A percentile compares a stretch with the other conserved stretches of the same genome.
These are phyloP conservation scores for Botryotinia convoluta DNA, from an alignment of 2,329 filamentous ascomycete species.

Conservation along the genomic window DNA sequence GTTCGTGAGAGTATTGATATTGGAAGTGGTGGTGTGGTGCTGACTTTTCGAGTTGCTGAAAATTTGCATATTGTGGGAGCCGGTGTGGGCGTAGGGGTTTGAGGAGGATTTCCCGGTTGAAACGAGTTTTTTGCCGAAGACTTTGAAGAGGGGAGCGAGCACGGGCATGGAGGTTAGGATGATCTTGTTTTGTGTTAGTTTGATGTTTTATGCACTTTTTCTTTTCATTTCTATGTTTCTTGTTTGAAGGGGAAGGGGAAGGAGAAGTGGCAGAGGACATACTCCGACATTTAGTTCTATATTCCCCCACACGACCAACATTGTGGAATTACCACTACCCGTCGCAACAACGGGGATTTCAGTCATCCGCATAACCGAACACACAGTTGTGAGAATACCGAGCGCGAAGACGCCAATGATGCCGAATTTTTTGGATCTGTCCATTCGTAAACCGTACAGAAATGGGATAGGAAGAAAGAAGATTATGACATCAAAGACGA, in stretches of 20 bases:
- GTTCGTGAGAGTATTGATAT: background rate
- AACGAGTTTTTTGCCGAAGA: constrained; percentile 1
- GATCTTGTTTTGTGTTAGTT: constrained; percentile 19
- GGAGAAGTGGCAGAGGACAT: background rate
- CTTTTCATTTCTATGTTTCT: background rate
- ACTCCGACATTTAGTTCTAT: constrained; percentile 15
- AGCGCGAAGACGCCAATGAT: constrained; percentile 26
- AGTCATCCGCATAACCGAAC: constrained; percentile 16
- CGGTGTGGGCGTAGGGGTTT: background rate
- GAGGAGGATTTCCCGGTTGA: background rate
- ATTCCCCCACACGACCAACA: constrained; percentile 15
- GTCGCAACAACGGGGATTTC: constrained; percentile 38
- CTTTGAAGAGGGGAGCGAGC: constrained; percentile 23
- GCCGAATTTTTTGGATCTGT: constrained; percentile 21
- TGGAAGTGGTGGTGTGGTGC: background rate
- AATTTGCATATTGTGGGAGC: constrained; percentile 7
- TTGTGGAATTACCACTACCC: constrained; percentile 6
- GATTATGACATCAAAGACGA: constrained; percentile 21
- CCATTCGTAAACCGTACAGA: constrained; percentile 22
- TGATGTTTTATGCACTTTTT: background rate
- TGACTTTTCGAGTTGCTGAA: background rate
- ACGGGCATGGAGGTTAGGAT: constrained; percentile 25
- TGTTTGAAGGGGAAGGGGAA: background rate
- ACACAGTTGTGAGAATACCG: constrained; percentile 22
- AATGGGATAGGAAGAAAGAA: constrained; percentile 26